Base-by-base conservation (phyloP, 257 asterid species). In the Solanum medicagineum region DNA sequence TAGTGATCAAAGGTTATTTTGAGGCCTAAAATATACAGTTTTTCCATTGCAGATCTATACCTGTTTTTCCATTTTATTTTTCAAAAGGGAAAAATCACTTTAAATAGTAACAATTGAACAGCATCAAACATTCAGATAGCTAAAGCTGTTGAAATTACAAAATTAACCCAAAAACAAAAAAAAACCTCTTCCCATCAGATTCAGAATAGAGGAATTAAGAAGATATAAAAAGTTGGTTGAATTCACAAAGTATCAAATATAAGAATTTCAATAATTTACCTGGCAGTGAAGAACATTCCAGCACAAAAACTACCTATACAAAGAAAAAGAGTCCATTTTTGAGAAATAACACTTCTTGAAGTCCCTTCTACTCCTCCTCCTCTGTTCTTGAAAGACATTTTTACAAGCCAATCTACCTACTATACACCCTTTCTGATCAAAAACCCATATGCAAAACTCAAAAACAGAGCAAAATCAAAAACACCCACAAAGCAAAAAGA, bases 271-370 rank as follows among this genome's bases (percentile, higher is more conserved):
- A 29, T 49, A 79, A 11, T 29, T 81, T 90, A 94, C 99, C 99
- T 93, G 84, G 92, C 91, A 71, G 98, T 93, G 91, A 94, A 91
- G 94, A 96, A 74, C 91, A 96, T 59, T 66, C 99, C 99, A 26
- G 93, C 90, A 60, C 91, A 93, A 69, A 96, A 96, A 82, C 98
- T 90, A 65, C 90, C 89, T 79, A 96, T 85, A 80, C 99, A 96
- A 63, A 96, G 98, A 55, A 91, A 93, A 81, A 96, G 86, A 65
- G 94, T 92, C 98, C 97, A 96, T 89, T 85, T 91, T 14, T 88
- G 85, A 57, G 98, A 90, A 12, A 93, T 20, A 13, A 91, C 80
- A 84, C 90, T 93, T 88, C 92, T 92, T 81, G 95, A 89, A 84
- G 87, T 47, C 87, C 84, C 92, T 90, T 93, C 98, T 69, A 90